These are phyloP conservation scores for Ceratocystis lukuohia DNA, from an alignment of 2,329 filamentous ascomycete species.

Conservation along the genomic window DNA sequence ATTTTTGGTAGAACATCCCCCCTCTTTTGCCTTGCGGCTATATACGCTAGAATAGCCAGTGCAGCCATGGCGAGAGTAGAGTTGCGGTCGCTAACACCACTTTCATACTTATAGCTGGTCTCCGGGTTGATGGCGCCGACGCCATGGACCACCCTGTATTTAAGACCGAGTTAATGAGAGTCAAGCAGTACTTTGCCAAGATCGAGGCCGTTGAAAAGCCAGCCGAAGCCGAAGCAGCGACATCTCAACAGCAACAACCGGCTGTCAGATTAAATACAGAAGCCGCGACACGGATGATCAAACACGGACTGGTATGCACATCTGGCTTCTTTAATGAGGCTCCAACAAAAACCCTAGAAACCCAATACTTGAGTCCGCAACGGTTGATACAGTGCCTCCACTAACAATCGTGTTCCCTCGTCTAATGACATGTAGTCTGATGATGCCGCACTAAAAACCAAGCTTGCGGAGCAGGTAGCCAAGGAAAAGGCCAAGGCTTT, in stretches of 20 bases:
- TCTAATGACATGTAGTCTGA: constrained; percentile 29
- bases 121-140: constrained; percentile 66
- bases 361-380: neutral
- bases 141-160: constrained; percentile 78
- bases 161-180: constrained; percentile 61
- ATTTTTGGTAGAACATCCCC: constrained; percentile 52
- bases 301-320: constrained; percentile 56
- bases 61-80: neutral
- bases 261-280: constrained; percentile 52
- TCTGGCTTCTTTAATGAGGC: no score
- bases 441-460: constrained; percentile 38
- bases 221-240: constrained; percentile 23
- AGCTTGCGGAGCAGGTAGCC: constrained; percentile 42
- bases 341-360: neutral
- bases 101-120: constrained; percentile 40
- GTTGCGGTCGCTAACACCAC: constrained; percentile 10
- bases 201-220: constrained; percentile 62
- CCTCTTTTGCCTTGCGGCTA: neutral
- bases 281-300: constrained; percentile 70
- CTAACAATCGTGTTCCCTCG: neutral
- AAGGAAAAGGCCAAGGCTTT: constrained; percentile 42
- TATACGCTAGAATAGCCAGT: no score
- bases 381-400: neutral
- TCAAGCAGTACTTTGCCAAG: constrained; percentile 86
- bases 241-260: constrained; percentile 25